Conservation (phyloP, 176 grass and related monocot genomes). For the Thinopyrum elongatum region DNA sequence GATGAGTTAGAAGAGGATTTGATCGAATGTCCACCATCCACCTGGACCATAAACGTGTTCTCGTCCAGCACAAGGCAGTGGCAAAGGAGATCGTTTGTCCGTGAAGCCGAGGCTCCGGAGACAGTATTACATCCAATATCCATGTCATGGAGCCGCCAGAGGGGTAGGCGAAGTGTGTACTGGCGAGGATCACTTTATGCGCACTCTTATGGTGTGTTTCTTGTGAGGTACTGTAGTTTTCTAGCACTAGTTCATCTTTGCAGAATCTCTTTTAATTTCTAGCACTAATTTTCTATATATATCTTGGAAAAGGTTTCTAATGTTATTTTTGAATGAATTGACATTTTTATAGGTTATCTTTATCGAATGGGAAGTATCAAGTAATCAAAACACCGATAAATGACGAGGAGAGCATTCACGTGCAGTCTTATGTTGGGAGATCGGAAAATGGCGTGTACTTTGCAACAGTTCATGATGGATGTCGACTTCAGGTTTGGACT, state of each 20-base stretch:
- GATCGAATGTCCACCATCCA: not conserved
- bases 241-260: not conserved
- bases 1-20: not conserved
- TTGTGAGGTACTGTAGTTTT: not conserved
- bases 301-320: not conserved
- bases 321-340: not conserved
- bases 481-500: not conserved
- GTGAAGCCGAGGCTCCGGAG: not conserved
- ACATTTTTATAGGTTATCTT: not conserved
- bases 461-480: not conserved
- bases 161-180: not conserved
- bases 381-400: not conserved
- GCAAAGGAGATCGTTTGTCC: not conserved
- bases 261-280: too few species aligned
- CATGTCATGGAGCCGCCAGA: not conserved
- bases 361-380: not conserved
- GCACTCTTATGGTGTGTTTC: not conserved
- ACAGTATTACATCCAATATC: not conserved
- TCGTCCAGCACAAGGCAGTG: not conserved
- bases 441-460: conserved; percentile 3
- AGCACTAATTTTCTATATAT: not conserved
- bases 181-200: not conserved
- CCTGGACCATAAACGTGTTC: not conserved
- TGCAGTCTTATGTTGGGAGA: not conserved
- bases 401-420: not conserved